These are phyloP conservation scores for Gonapodya sp. DNA, from an alignment of 192 early-diverging fungal species.

Conservation along the genomic window DNA sequence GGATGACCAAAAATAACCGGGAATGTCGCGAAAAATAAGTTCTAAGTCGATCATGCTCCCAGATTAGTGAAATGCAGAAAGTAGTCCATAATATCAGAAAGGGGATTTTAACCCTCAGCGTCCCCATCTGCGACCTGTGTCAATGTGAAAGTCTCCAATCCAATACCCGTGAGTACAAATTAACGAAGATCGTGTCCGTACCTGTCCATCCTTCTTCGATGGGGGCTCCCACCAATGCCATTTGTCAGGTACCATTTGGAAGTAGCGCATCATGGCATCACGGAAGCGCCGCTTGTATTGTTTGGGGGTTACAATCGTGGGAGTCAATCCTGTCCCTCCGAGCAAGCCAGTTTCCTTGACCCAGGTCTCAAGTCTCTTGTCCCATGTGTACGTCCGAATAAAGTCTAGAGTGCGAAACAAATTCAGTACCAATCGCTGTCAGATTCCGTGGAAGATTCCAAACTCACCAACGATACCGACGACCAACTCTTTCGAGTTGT, in stretches of 20 bases:
- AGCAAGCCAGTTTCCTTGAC: conserved; percentile 89
- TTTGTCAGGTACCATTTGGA: conserved; percentile 75
- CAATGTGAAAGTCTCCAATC: too few relatives aligned
- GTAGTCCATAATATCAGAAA: too few relatives aligned
- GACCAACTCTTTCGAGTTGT: conserved; percentile 72
- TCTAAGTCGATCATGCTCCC: too few relatives aligned
- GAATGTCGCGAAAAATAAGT: too few relatives aligned
- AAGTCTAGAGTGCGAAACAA: conserved; percentile 53
- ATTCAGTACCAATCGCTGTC: background rate
- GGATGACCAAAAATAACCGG: too few relatives aligned
- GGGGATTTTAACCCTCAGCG: too few relatives aligned
- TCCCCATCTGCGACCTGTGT: too few relatives aligned
- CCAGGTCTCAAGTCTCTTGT: conserved; percentile 96
- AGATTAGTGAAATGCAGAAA: too few relatives aligned
- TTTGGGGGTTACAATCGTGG: conserved; percentile 91
- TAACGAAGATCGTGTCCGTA: too few relatives aligned
- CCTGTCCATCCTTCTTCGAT: background rate
- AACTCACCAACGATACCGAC: conserved; percentile 88
- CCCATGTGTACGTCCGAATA: conserved; percentile 97
- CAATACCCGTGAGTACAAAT: too few relatives aligned
- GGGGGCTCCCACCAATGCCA: conserved; percentile 10
- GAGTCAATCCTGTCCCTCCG: conserved; percentile 83
- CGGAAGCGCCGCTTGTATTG: conserved; percentile 91
- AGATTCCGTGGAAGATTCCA: background rate
- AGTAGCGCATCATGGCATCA: conserved; percentile 87